Evolutionary conservation across 176 grass and related monocot genomes (phyloP).

Genomic region (Phoenix dactylifera): DNA sequence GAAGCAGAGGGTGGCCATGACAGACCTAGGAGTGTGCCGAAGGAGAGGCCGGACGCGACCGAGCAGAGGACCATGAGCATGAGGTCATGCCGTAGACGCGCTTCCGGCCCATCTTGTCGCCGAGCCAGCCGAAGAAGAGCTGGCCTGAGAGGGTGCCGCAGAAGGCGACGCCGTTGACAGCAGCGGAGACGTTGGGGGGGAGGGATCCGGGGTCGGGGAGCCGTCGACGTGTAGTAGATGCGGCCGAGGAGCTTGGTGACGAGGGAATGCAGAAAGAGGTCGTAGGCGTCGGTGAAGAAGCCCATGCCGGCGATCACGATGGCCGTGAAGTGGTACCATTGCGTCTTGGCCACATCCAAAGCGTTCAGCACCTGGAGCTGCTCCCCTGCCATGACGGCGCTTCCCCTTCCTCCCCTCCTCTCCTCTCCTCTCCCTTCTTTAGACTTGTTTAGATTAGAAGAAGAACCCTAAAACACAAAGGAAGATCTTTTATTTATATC

Average conservation of each 20-base stretch:
- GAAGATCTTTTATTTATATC: too few relatives aligned
- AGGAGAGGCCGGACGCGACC: slow-evolving; percentile 55
- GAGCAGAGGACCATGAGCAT: slow-evolving; percentile 78
- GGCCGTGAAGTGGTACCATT: slow-evolving; percentile 73
- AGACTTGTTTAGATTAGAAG: too few relatives aligned
- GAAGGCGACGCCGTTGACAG: slow-evolving; percentile 71
- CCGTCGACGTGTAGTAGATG: slow-evolving; percentile 51
- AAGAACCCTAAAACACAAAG: too few relatives aligned
- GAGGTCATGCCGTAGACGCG: slow-evolving; percentile 81
- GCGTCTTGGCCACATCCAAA: slow-evolving; percentile 58
- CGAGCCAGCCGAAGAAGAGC: slow-evolving; percentile 91
- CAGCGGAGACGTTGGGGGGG: slow-evolving; percentile 40
- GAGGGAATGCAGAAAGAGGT: slow-evolving; percentile 60
- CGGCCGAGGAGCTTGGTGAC: slow-evolving; percentile 77
- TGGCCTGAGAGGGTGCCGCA: slow-evolving; percentile 52
- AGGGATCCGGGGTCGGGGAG: slow-evolving; percentile 32
- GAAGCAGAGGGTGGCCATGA: slow-evolving; percentile 10
- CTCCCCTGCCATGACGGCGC: not conserved
- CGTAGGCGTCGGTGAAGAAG: slow-evolving; percentile 78
- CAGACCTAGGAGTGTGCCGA: slow-evolving; percentile 25
- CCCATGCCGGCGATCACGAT: slow-evolving; percentile 61
- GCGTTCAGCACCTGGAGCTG: slow-evolving; percentile 10
- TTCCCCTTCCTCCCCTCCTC: too few relatives aligned
- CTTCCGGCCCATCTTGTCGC: slow-evolving; percentile 78
- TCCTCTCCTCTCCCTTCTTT: too few relatives aligned